These are phyloP conservation scores for Rhamnella rubrinervis DNA, from an alignment of 331 rosid species.

Conservation along the genomic window DNA sequence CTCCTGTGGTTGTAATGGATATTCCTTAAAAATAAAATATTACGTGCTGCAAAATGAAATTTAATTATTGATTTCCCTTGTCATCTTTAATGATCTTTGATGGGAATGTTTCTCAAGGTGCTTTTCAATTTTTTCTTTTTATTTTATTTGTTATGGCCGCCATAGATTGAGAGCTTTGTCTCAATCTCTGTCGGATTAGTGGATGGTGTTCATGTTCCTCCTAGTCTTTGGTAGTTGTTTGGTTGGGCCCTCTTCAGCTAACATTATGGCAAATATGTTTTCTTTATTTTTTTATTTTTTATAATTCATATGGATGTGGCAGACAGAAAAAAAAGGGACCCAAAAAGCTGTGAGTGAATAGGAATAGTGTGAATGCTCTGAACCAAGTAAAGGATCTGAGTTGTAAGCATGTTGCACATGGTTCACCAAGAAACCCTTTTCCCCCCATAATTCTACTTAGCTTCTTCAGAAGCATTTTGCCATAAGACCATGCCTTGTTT, in stretches of 20 bases:
- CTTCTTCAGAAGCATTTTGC: not conserved
- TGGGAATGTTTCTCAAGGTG: conserved; percentile 24
- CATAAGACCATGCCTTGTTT: no score
- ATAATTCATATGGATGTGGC: conserved; percentile 16
- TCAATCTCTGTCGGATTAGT: conserved; percentile 23
- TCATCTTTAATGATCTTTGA: conserved; percentile 4
- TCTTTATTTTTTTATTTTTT: conserved; percentile 18
- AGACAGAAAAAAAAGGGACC: conserved; percentile 31
- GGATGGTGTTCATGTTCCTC: conserved; percentile 17
- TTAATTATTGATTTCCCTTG: not conserved
- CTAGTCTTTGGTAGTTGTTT: conserved; percentile 30
- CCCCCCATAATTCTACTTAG: not conserved
- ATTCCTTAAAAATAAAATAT: not conserved
- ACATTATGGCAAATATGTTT: conserved; percentile 30
- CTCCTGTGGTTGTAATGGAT: conserved; percentile 10
- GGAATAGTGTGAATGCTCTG: not conserved
- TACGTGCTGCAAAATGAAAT: not conserved
- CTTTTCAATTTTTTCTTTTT: not conserved
- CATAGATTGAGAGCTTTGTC: conserved; percentile 21
- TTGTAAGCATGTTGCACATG: conserved; percentile 26
- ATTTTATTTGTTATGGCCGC: conserved; percentile 8
- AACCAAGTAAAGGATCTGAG: not conserved
- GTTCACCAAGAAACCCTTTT: not conserved
- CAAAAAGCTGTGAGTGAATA: conserved; percentile 14
- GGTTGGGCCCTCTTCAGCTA: conserved; percentile 25